Percentiles rank a stretch among this genome's conserved stretches.
Conservation (phyloP, 257 asterid genomes). For the Cruciata laevipes region DNA sequence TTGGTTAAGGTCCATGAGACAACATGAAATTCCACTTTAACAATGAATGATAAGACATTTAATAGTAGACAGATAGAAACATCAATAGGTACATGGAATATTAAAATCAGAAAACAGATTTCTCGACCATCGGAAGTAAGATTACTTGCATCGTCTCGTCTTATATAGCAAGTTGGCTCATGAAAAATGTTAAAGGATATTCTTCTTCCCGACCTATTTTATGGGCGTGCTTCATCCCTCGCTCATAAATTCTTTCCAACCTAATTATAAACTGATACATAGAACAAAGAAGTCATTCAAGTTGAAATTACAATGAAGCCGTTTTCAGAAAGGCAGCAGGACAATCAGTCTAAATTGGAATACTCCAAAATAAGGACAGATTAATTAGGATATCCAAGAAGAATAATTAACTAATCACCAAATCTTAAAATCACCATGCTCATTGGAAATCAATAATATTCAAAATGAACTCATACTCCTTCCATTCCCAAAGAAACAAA, state of each 20-base stretch:
- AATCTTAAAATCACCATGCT: background rate
- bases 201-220: slow-evolving; percentile 5
- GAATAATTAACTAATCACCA: background rate
- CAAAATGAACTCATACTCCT: no score
- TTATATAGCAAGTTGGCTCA: slow-evolving; percentile 1
- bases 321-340: background rate
- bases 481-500: no score
- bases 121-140: background rate
- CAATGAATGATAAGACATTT: background rate
- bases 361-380: background rate
- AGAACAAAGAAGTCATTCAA: background rate
- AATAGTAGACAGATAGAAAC: background rate
- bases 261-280: slow-evolving; percentile 1
- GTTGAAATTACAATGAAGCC: background rate
- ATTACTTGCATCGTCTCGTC: background rate
- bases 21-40: background rate
- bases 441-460: background rate
- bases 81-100: background rate
- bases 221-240: background rate
- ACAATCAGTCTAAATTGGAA: background rate
- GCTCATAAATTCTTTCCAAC: background rate
- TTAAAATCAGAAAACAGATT: background rate
- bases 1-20: slow-evolving; percentile 6
- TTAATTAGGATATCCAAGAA: no score
- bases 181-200: slow-evolving; percentile 4